Percentiles rank a stretch among this genome's conserved stretches.
Conservation (phyloP, 2,329 filamentous ascomycete species). For the Boeremia lycopersici region DNA sequence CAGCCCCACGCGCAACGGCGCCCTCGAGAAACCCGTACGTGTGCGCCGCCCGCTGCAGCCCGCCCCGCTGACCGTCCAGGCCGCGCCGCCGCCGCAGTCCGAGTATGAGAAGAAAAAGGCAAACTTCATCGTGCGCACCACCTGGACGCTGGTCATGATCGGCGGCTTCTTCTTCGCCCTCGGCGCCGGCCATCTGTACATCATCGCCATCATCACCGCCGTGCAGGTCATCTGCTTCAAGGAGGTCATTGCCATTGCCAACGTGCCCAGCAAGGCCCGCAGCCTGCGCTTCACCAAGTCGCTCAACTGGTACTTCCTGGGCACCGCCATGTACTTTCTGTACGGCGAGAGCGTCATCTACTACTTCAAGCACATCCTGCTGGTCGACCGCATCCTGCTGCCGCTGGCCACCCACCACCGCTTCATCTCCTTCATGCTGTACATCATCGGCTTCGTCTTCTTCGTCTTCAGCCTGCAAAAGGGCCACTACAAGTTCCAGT, state of each 20-base stretch:
- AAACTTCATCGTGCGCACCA: constrained; percentile 93
- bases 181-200: constrained; percentile 96
- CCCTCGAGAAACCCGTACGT: constrained; percentile 23
- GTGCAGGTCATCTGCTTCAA: constrained; percentile 98
- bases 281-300: constrained; percentile 93
- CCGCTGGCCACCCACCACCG: constrained; percentile 96
- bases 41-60: neutral
- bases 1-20: constrained; percentile 57
- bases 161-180: constrained; percentile 87
- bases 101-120: constrained; percentile 99
- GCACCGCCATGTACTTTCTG: constrained; percentile 98
- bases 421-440: constrained; percentile 98
- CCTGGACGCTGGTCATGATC: constrained; percentile 99
- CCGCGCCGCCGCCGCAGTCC: constrained; percentile 55
- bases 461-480: constrained; percentile 95
- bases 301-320: constrained; percentile 98
- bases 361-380: constrained; percentile 98
- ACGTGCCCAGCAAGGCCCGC: constrained; percentile 88
- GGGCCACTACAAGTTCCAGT: constrained; percentile 97
- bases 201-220: constrained; percentile 89
- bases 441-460: constrained; percentile 97
- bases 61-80: too few species aligned
- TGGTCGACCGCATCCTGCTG: constrained; percentile 90
- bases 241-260: constrained; percentile 97
- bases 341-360: constrained; percentile 99